Evolutionary conservation across 208 protist species (phyloP), one percentile per base, ranked within the genome.

Genomic region (Leishmania lainsoni): DNA sequence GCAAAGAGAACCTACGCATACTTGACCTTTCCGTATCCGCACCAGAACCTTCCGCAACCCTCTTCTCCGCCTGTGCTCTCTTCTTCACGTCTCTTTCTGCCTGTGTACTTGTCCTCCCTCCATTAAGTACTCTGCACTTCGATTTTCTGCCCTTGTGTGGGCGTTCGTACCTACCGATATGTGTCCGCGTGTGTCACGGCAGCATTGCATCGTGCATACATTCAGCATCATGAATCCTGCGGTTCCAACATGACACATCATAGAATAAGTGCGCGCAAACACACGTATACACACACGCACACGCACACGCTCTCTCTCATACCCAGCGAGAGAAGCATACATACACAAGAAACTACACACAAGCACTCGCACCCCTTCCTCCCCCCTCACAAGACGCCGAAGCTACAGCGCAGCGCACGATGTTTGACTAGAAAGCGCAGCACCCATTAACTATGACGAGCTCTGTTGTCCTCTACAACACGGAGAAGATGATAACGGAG

Each of bases 171-270:
- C 35, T 66, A 5, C 29, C 1, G 4, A 42, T 63, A 61, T 48
- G n/a, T 42, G 56, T 66, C n/a, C 51, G 35, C 26, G 2, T 32
- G 52, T 26, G 29, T 77, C 35, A 51, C 17, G 14, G 35, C 71
- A 58, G 48, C n/a, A 76, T 76, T n/a, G 20, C 32, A 20, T 29
- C 52, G 54, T 10, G 74, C 22, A 54, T 79, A 85, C 59, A 26
- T 59, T 85, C 81, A 68, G 73, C 56, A 45, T 49, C 81, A 75
- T 81, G 79, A 56, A 54, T 85, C 81, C 81, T 78, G 81, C 42
- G 81, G 81, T 85, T 85, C 81, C 81, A 85, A 76, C 79, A 85
- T 68, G 77, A 63, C 42, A 69, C 77, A 63, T 85, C 81, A 85
- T 77, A 66, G 39, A 77, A 66, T 26, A 52, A 76, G 22, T 66